Base-by-base conservation (phyloP, 768 basidiomycete genomes). In the Pisolithus albus region DNA sequence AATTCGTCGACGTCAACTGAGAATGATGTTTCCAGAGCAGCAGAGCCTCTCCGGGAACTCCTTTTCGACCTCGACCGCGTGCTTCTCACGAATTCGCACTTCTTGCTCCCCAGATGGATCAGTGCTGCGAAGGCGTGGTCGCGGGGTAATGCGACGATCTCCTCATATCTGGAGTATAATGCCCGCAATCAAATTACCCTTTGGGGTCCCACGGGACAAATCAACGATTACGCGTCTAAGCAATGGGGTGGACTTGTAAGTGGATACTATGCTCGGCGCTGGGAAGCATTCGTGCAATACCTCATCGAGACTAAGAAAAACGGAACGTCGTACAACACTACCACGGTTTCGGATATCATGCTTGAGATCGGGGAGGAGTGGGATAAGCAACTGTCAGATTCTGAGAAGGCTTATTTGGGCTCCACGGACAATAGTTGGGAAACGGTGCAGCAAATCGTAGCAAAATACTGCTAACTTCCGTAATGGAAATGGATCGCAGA, bases 141-240 rank as follows among this genome's bases (percentile, higher is more conserved):
- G 18, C 44, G 57, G 38, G 61, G 54, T 10, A 61, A 71, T 37
- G 50, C 49, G 45, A 55, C 65, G n/a, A 71, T 71, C 48, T 67
- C 62, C 0, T 56, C 56, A 23, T 71, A 68, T 51, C 62, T 74
- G 23, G 70, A 68, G 52, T 72, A 70, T 50, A 62, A 67, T 44
- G 70, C 73, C 16, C 60, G 71, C 19, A 74, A 73, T 55, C 73
- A 74, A 58, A 64, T 74, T 56, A 74, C 72, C 28, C 68, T 74
- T 24, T 74, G 73, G 72, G 73, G 73, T 21, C 72, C 71, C 3
- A 62, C 60, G 16, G 71, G 72, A 15, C 58, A 74, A 60, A 71
- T 70, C 64, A 65, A 68, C 49, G 72, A 73, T 52, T 74, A 74
- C 45, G 73, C 72, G 19, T 72, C 72, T n/a, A 74, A 74, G 50